Conservation (phyloP, 2,329 filamentous ascomycete species). For the Fusarium longipes region DNA sequence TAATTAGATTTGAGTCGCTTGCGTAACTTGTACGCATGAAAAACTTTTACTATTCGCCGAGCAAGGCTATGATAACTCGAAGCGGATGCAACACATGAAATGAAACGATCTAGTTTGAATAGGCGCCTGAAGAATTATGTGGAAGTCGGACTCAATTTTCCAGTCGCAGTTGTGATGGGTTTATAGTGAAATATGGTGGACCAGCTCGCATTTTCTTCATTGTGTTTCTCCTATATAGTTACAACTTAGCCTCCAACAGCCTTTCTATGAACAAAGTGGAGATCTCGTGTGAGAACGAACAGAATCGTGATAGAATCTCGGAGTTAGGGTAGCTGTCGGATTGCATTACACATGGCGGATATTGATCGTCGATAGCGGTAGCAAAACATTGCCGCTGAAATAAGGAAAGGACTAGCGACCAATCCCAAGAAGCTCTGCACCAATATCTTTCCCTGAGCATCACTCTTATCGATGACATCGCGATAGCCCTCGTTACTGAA, state of each 20-base stretch:
- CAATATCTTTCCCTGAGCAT: conserved; percentile 74
- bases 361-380: conserved; percentile 47
- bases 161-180: not conserved
- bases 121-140: not conserved
- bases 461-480: conserved; percentile 77
- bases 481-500: conserved; percentile 95
- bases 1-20: too few species aligned
- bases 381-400: conserved; percentile 40
- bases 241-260: conserved; percentile 12
- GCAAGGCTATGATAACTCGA: not conserved
- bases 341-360: conserved; percentile 28
- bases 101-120: not conserved
- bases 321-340: conserved; percentile 26
- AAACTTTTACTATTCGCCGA: not conserved
- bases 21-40: not conserved
- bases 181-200: not conserved
- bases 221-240: conserved; percentile 8
- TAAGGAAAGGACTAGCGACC: conserved; percentile 48
- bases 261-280: not conserved
- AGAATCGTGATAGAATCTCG: not conserved
- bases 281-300: not conserved
- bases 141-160: not conserved
- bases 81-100: not conserved
- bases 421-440: conserved; percentile 57
- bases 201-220: not conserved